Evolutionary conservation across 2,329 filamentous ascomycete genomes (phyloP).

Genomic region (Penicillium hordei): DNA sequence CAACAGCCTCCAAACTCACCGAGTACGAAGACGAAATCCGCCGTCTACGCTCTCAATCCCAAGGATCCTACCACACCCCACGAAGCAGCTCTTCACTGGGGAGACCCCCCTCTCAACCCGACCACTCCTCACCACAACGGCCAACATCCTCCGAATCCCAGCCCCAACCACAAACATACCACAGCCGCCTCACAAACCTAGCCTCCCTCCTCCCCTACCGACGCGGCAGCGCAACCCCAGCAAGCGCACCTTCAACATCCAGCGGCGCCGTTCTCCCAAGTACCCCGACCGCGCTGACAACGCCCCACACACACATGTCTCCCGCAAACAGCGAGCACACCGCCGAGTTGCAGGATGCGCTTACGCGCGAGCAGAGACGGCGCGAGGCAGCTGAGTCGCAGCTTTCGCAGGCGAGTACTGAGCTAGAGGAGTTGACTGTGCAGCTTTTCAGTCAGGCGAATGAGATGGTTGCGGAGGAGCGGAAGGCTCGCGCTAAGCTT

Average conservation of each 20-base stretch:
- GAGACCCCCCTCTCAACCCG: slow-evolving; percentile 25
- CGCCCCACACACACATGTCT: slow-evolving; percentile 17
- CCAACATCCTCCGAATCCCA: slow-evolving; percentile 27
- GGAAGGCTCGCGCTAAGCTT: slow-evolving; percentile 56
- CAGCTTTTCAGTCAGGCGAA: slow-evolving; percentile 64
- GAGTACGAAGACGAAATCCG: slow-evolving; percentile 65
- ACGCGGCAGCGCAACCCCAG: slow-evolving; percentile 32
- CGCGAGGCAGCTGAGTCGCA: slow-evolving; percentile 59
- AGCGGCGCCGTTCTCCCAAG: slow-evolving; percentile 21
- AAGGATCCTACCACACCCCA: slow-evolving; percentile 21
- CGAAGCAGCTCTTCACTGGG: slow-evolving; percentile 27
- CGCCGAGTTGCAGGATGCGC: slow-evolving; percentile 52
- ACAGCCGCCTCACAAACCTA: slow-evolving; percentile 40
- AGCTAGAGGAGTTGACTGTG: slow-evolving; percentile 62
- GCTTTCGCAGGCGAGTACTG: slow-evolving; percentile 54
- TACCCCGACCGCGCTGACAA: slow-evolving; percentile 11
- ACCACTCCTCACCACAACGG: slow-evolving; percentile 42
- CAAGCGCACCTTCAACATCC: slow-evolving; percentile 26
- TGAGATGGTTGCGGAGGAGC: slow-evolving; percentile 65
- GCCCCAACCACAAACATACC: slow-evolving; percentile 27
- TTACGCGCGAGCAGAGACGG: slow-evolving; percentile 55
- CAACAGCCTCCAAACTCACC: slow-evolving; percentile 55
- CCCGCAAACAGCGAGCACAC: slow-evolving; percentile 28
- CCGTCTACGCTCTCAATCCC: slow-evolving; percentile 42
- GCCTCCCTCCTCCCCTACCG: slow-evolving; percentile 42